Base-by-base conservation (phyloP, 495 filamentous ascomycete species). In the Hypomontagnella monticulosa region DNA sequence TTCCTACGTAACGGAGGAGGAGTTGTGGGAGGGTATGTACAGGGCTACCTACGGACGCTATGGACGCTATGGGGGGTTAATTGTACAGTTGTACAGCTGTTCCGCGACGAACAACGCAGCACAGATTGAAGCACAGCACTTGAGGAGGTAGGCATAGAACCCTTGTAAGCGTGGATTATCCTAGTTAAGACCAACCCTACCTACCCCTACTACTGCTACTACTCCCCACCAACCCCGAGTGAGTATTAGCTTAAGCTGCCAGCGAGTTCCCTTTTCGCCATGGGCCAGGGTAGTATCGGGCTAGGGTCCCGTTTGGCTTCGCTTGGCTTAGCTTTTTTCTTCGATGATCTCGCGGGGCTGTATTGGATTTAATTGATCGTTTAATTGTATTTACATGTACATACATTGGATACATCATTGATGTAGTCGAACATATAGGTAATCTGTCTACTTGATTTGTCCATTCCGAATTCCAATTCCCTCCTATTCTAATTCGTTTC, bases 91-190 rank as follows among this genome's bases (percentile, higher is more conserved):
- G 60, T 62, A 62, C 50, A 59, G 53, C 14, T 46, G 14, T 40
- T 56, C 49, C 63, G 56, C 56, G 49, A 23, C 34, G 60, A 32
- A 68, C 66, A 67, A 63, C 70, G 66, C 70, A 75, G 57, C 67
- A 61, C 61, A n/a, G n/a, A n/a, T n/a, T n/a, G n/a, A 36, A 44
- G 38, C 43, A 14, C 43, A 20, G 49, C 42, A 38, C 33, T 14
- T 36, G 11, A 36, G 5, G 5, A 5, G 10, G n/a, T 10, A 53
- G 27, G 49, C 34, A 15, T 27, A n/a, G 32, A 52, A 40, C 16
- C 10, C n/a, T 38, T 14, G n/a, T 3, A 38, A 12, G 36, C 36
- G 9, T 12, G 10, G 9, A 12, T 9, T 11, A 38, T 3, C 36
- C n/a, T 38, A 38, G 36, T 14, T 38, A 10, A 14, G 36, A 38